Evolutionary conservation across 139 green algal species (phyloP).

Genomic region (Haematococcus sp.): DNA sequence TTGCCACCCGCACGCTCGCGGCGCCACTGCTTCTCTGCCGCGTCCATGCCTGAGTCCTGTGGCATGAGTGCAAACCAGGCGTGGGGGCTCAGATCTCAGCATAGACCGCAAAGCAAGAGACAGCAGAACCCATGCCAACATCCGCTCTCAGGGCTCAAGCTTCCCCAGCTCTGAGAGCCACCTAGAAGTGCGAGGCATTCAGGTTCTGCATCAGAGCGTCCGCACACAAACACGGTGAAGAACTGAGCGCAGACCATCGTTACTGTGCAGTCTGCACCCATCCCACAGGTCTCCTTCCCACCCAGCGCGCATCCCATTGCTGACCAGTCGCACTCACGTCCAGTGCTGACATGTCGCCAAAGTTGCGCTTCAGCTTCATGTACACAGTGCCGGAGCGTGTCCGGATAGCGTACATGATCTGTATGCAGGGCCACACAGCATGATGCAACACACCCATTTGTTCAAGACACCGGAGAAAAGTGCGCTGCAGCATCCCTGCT

Average conservation of each 20-base stretch:
- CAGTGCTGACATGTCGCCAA: conserved; percentile 79
- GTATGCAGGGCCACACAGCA: conserved; percentile 17
- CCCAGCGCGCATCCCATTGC: too few relatives aligned
- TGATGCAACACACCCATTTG: not conserved
- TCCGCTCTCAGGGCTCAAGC: too few relatives aligned
- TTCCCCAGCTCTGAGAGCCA: not conserved
- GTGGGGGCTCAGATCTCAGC: too few relatives aligned
- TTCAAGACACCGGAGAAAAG: not conserved
- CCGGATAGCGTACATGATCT: conserved; percentile 98
- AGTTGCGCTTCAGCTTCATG: conserved; percentile 85
- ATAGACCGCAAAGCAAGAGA: not conserved
- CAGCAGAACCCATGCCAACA: not conserved
- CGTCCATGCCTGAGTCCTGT: conserved; percentile 52
- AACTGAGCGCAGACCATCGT: too few relatives aligned
- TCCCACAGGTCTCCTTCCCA: not conserved
- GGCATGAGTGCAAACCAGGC: too few relatives aligned
- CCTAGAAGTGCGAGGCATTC: not conserved
- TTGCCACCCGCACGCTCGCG: conserved; percentile 88
- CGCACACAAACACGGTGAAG: too few relatives aligned
- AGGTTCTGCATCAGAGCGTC: too few relatives aligned
- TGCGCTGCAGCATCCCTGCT: not conserved
- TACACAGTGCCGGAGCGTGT: conserved; percentile 92
- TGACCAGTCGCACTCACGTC: conserved; percentile 41
- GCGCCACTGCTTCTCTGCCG: conserved; percentile 65
- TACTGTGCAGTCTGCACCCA: not conserved